Evolutionary conservation across 2,329 filamentous ascomycete species (phyloP), one percentile per base, ranked within the genome.

Genomic region (Colletotrichum plurivorum): DNA sequence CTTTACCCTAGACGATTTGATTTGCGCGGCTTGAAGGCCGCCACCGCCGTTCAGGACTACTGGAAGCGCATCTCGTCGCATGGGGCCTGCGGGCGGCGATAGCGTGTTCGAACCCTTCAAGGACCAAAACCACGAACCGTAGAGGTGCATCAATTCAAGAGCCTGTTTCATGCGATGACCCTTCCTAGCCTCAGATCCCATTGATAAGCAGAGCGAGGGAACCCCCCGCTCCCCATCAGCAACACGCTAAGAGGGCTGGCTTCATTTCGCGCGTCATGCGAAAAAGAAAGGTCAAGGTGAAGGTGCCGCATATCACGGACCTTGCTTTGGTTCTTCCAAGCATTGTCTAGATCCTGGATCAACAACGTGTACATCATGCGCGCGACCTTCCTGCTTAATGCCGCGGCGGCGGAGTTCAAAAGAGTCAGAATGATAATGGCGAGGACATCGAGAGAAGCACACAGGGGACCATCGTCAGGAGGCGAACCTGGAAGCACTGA

Each of bases 261-360:
- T 51, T 59, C 39, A 62, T 46, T 46, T 62, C 39, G 49, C 36
- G 27, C 16, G 51, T 54, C 46, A 62, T 62, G 59, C 59, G 46
- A 54, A 46, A 36, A 43, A 9, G 18, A 5, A 10, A 36, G 16
- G 27, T 31, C 12, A 52, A 31, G 22, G 51, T 27, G 20, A 31
- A 18, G 22, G 16, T 16, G 13, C 36, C 49, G 36, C 48, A 36
- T 36, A 10, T 10, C 10, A 36, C 31, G 9, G 25, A 25, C 22
- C 22, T 25, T 25, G 22, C 22, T 25, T 5, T 25, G 22, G 4
- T 5, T 25, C 22, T 25, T 25, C 22, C 22, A 25, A 55, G 43
- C 51, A 56, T 56, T 56, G 20, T 15, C 18, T 18, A 15, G 41
- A 45, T 18, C 49, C 43, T 22, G 16, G 43, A 31, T 48, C 36